Base-by-base conservation (phyloP, 495 filamentous ascomycete species). In the Penicillium pancosmium region DNA sequence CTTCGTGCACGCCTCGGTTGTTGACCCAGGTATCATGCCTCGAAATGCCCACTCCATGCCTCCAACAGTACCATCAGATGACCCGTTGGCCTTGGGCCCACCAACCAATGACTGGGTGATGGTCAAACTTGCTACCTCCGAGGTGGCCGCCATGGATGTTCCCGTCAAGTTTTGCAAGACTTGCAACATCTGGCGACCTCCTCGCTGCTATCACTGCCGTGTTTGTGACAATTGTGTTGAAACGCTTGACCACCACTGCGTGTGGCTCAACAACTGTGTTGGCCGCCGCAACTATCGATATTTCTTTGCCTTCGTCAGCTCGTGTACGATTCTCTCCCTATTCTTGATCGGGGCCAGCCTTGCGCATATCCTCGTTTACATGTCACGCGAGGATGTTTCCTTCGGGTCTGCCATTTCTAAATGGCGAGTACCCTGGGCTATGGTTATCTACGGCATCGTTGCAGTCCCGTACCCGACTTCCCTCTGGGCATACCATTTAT, bases 241-340 rank as follows among this genome's bases (percentile, higher is more conserved):
- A 70, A 97, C 93, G 0, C 92, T 97, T 63, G 94, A 98, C 68
- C 94, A 98, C 66, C 94, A 98, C 77, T 98, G 94, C 66, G 92
- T 98, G 19, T 98, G 95, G 95, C 85, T 98, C 51, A 98, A 98
- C 75, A 98, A 98, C 71, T 98, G 94, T 73, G 89, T 98, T 46
- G 94, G 94, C 6, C 90, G 95, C 35, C 91, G 94, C 54, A 98
- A 98, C 73, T 98, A 98, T 73, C 92, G 95, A 50, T 98, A 94
- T 66, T 98, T 98, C 73, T 96, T 97, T 66, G 83, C 88, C 18
- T 98, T 97, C 73, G 83, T 98, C 61, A 84, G 80, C 63, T 82
- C 85, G 18, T 86, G 81, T 12, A 91, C 91, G 2, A 57, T 97
- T n/a, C 79, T 97, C 2, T 84, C 85, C 0, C 66, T 93, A 16